Evolutionary conservation across 441 rosid species (phyloP).

Genomic region (Lepidium campestre): DNA sequence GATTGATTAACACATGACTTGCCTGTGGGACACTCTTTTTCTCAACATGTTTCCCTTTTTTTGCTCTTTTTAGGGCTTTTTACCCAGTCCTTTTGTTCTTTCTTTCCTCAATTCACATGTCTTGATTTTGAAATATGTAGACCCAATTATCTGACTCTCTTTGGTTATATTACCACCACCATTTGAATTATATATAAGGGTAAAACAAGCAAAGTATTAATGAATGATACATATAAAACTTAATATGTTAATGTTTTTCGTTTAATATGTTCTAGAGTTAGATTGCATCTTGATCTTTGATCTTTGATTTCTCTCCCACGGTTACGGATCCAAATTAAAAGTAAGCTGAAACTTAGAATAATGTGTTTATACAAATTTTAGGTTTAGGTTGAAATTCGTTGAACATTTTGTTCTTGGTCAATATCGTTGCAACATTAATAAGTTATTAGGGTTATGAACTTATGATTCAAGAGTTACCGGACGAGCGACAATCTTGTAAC

Average conservation of each 20-base stretch:
- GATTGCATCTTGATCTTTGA: background rate
- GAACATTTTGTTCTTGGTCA: too few relatives aligned
- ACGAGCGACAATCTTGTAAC: too few relatives aligned
- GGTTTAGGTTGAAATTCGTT: too few relatives aligned
- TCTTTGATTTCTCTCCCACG: background rate
- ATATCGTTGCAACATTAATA: too few relatives aligned
- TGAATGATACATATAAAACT: background rate
- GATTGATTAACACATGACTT: constrained; percentile 29
- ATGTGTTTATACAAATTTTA: too few relatives aligned
- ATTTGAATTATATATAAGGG: background rate
- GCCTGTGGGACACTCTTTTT: constrained; percentile 30
- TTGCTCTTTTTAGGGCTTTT: constrained; percentile 28
- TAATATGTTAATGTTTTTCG: background rate
- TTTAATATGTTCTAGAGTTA: background rate
- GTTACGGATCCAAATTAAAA: background rate
- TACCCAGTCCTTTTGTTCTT: constrained; percentile 21
- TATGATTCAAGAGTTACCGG: too few relatives aligned
- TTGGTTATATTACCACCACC: constrained; percentile 1
- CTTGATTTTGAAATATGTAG: constrained; percentile 22
- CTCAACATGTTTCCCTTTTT: constrained; percentile 26
- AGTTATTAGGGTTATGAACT: too few relatives aligned
- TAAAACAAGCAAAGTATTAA: background rate
- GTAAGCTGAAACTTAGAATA: background rate
- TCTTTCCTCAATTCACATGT: constrained; percentile 30
- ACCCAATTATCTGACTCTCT: constrained; percentile 15